Percentiles rank a stretch among this genome's conserved stretches.
Evolutionary conservation across 768 basidiomycete species (phyloP).

Genomic region (Cystofilobasidium macerans): DNA sequence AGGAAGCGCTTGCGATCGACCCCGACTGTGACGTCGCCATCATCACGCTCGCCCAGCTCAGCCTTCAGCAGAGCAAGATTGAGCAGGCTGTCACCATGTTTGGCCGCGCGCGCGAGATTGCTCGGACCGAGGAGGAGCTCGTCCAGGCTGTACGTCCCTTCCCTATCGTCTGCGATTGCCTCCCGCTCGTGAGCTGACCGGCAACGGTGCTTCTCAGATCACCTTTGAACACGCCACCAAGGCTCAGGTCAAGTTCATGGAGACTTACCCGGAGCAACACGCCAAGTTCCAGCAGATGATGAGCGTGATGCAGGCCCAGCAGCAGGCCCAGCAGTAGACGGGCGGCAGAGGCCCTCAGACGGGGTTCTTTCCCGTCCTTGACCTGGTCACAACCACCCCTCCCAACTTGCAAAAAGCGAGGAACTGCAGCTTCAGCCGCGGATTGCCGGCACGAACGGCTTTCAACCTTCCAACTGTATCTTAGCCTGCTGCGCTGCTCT

Average conservation of each 20-base stretch:
- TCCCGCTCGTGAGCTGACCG: conserved; percentile 11
- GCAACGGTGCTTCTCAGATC: background rate
- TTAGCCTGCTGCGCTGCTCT: too few species aligned
- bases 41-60: conserved; percentile 86
- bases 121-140: conserved; percentile 82
- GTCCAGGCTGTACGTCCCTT: conserved; percentile 37
- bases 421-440: too few species aligned
- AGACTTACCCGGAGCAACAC: conserved; percentile 13
- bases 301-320: background rate
- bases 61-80: conserved; percentile 79
- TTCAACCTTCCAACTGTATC: too few species aligned
- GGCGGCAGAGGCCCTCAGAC: too few species aligned
- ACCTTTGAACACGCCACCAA: conserved; percentile 55
- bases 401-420: too few species aligned
- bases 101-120: conserved; percentile 66
- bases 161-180: background rate
- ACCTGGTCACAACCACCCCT: too few species aligned
- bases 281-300: conserved; percentile 9
- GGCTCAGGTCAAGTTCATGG: conserved; percentile 69
- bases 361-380: background rate
- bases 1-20: conserved; percentile 78
- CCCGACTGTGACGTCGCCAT: conserved; percentile 93
- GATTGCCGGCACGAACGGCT: too few species aligned
- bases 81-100: conserved; percentile 79
- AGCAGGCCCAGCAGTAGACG: conserved; percentile 3